Conservation (phyloP, 2,329 filamentous ascomycete species). For the Apiospora saccharicola region DNA sequence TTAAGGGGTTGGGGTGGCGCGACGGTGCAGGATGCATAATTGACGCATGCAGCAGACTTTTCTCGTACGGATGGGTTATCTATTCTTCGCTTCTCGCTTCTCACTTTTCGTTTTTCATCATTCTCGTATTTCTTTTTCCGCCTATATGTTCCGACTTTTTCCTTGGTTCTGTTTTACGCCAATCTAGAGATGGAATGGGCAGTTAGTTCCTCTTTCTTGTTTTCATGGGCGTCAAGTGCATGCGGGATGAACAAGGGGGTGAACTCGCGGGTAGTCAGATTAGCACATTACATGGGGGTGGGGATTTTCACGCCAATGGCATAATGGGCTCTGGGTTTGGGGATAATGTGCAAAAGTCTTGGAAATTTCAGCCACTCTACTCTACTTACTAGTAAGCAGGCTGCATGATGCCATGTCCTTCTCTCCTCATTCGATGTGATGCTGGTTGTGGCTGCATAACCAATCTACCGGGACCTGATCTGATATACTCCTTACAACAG, state of each 20-base stretch:
- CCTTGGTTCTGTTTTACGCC: not conserved
- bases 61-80: not conserved
- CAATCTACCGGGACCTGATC: not conserved
- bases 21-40: no score
- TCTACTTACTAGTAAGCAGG: not conserved
- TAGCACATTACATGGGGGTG: not conserved
- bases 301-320: not conserved
- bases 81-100: not conserved
- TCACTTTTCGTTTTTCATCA: not conserved
- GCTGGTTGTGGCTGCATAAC: not conserved
- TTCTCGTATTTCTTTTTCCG: not conserved
- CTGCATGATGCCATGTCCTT: not conserved
- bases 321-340: not conserved
- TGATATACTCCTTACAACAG: not conserved
- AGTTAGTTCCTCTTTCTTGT: not conserved
- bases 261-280: not conserved
- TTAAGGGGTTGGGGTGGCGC: no score
- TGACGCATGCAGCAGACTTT: no score
- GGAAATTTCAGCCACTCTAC: not conserved
- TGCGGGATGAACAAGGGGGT: no score
- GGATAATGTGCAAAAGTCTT: not conserved
- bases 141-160: not conserved
- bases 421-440: not conserved
- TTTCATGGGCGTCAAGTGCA: not conserved
- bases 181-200: no score